phyloP scores from a whole-genome alignment of 257 asterid species.

The Solanum clarkiae region DNA sequence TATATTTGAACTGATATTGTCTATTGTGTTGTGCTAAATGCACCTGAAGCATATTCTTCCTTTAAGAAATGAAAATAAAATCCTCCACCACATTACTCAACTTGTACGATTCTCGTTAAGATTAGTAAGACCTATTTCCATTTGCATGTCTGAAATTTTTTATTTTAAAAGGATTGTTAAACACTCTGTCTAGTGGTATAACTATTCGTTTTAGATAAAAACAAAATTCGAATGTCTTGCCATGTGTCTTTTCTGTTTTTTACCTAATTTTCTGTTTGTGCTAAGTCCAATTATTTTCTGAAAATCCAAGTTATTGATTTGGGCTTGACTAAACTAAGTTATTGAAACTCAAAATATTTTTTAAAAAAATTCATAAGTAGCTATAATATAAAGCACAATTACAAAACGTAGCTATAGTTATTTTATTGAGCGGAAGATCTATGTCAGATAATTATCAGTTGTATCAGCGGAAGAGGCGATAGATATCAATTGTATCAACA shows the following conservation, averaged over 20 bases:
- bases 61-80: no score
- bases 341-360: neutral
- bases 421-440: neutral
- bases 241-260: neutral
- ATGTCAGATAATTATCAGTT: neutral
- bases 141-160: no score
- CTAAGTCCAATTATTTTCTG: neutral
- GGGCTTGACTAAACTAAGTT: neutral
- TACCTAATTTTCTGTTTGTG: neutral
- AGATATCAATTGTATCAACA: neutral
- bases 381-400: neutral
- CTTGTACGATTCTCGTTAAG: no score
- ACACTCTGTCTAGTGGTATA: no score
- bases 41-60: no score
- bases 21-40: neutral
- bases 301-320: neutral
- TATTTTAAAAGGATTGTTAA: no score
- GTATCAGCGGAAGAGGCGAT: neutral
- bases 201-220: neutral
- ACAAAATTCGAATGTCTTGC: neutral
- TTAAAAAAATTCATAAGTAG: neutral
- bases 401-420: neutral
- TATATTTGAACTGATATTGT: neutral
- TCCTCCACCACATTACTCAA: no score
- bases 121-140: no score